Evolutionary conservation across 2,329 filamentous ascomycete species (phyloP), one percentile per base, ranked within the genome.

Genomic region (Boeremia lycopersici): DNA sequence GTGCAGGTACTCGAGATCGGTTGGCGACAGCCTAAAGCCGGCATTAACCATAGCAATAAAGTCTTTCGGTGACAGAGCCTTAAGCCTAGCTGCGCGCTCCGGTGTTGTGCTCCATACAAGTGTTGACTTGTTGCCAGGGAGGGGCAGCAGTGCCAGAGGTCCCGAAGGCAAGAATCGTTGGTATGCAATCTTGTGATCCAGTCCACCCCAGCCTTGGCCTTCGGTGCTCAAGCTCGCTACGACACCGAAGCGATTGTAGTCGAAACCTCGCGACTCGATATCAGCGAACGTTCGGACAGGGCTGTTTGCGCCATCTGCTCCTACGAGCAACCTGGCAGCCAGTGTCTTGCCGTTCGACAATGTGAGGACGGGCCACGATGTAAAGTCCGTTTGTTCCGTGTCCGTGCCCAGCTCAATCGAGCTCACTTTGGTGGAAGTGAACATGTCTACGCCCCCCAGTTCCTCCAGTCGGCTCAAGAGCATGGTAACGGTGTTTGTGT

Each of bases 41-140:
- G 93, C 92, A 71, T 99, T 98, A 63, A 99, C 90, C 83, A 93
- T 89, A 29, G 91, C 88, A 13, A 88, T 78, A 69, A 99, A 96
- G 70, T 96, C 89, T 43, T 80, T 78, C 0, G 86, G 74, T 0
- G 86, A 79, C 4, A 99, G 82, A 33, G 83, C 84, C 79, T 96
- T 97, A 35, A 99, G 82, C 49, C 88, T 81, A 0, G 89, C 82
- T 0, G 93, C 95, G 56, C 91, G 87, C 49, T 86, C 82, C 0
- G 92, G 89, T 0, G 90, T 95, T 1, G 93, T 98, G 6, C 92
- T 96, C 95, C 95, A 99, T 15, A 99, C 95, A 4, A 99, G 81
- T 0, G 91, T 93, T 4, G 93, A 88, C 71, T 86, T 84, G 60
- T 90, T 89, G 17, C 90, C 89, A 0, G 95, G 95, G 8, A 99